Evolutionary conservation across 2,329 filamentous ascomycete species (phyloP), one percentile per base, ranked within the genome.

Genomic region (Aspergillus melleus): DNA sequence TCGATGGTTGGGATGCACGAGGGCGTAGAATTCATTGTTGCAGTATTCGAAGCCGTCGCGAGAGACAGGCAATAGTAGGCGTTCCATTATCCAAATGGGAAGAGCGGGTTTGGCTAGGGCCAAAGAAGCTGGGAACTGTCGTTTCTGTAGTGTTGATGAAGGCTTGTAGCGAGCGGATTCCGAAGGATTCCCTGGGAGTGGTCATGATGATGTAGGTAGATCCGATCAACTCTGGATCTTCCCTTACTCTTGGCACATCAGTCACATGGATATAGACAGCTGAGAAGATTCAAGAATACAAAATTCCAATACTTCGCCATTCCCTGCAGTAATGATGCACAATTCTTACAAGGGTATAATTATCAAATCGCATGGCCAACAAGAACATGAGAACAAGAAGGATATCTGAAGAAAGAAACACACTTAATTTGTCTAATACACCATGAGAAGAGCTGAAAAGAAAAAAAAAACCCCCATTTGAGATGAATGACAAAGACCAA

Each of bases 1-100:
- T 2, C 74, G 76, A 52, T 81, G 79, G 26, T 76, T 68, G 30
- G 74, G 75, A 30, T 76, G 79, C 1, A 78, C 68, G 57, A 82
- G 76, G 44, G 76, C 78, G 61, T 79, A 81, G 61, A 84, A 75
- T 2, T 77, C 74, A 51, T 80, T 75, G 19, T 75, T 71, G 1
- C 72, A 70, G 55, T 75, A 83, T 51, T 77, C 73, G 70, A 83
- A 84, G 47, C 70, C 73, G 24, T 77, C 79, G 32, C 65, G 70
- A 9, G 67, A 59, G 52, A 67, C 72, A 3, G 74, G 70, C 26
- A 29, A 9, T 6, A 36, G 52, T 22, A 42, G 50, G 22, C 39
- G 54, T 20, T 57, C 52, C 54, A 54, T 61, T 29, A 14, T 14
- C 1, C 11, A 14, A 14, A 12, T 36, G 8, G 26, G 26, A 9